Evolutionary conservation across 257 asterid species (phyloP), one percentile per base, ranked within the genome.

Genomic region (Eustoma russellianum): DNA sequence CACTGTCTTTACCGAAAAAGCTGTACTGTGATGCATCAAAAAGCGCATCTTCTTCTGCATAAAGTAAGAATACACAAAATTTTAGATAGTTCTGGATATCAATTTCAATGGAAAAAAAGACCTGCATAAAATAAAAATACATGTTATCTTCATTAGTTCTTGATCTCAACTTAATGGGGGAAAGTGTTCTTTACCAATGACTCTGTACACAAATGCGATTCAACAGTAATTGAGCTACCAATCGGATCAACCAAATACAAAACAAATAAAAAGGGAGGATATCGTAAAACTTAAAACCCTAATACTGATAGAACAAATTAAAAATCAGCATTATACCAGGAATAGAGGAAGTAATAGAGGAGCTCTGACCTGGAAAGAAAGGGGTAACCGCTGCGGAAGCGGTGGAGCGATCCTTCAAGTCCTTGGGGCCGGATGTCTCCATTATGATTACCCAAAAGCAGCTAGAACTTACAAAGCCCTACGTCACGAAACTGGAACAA

Each of bases 1-100:
- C 68, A 18, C 33, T 28, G 38, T 68, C 94, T 54, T 79, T 78
- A 63, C 95, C 95, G 58, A 91, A 91, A 68, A 91, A 91, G 13
- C 86, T 78, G 57, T 91, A 91, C 34, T 82, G 96, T 0, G 96
- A 74, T 17, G 98, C 95, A 74, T 87, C 92, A 61, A 91, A 91
- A 50, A 60, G 64, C 53, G 80, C 72, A 55, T 66, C 64, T 68
- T 71, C 96, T 84, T 89, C 82, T 62, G 59, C 62, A 50, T 51
- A 14, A 14, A 57, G 41, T 17, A 38, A 38, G 9, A 38, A 38
- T 38, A 38, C 43, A 38, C 13, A 38, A 11, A 38, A 38, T 7
- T 38, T 7, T 38, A 38, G 9, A 24, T n/a, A 24, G 30, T 24
- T 24, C 30, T 24, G 30, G 2, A 38, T 38, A 38, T 38, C 9